Evolutionary conservation across 257 asterid genomes (phyloP).

Genomic region (Forsythia viridissima): DNA sequence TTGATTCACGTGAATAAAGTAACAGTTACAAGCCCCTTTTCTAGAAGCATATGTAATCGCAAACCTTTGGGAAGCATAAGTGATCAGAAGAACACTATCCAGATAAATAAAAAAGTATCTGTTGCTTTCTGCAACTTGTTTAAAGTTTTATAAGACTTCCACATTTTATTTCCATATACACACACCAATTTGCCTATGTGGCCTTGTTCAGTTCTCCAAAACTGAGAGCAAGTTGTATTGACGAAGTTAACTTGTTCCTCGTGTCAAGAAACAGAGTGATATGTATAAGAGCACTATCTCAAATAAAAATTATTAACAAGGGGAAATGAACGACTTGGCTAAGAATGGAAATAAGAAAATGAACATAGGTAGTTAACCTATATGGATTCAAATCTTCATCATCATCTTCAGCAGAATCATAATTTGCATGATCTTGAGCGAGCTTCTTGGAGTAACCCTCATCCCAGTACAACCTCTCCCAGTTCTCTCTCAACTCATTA

Average conservation of each 20-base stretch:
- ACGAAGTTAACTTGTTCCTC: no score
- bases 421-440: constrained; percentile 89
- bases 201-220: no score
- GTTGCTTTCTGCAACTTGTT: background rate
- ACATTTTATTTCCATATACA: background rate
- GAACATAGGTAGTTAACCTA: constrained; percentile 42
- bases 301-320: no score
- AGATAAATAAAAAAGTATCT: background rate
- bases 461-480: constrained; percentile 99
- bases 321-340: background rate
- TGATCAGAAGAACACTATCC: background rate
- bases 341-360: background rate
- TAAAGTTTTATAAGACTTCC: background rate
- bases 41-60: background rate
- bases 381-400: constrained; percentile 86
- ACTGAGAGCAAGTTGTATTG: no score
- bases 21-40: background rate
- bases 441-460: constrained; percentile 94
- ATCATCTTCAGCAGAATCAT: constrained; percentile 92
- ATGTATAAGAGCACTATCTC: no score
- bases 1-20: background rate
- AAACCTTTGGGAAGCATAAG: background rate
- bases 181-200: no score
- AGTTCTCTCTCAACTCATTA: constrained; percentile 87
- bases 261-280: no score